Evolutionary conservation across 208 protist species (phyloP).

Genomic region (Leishmania tarentolae): DNA sequence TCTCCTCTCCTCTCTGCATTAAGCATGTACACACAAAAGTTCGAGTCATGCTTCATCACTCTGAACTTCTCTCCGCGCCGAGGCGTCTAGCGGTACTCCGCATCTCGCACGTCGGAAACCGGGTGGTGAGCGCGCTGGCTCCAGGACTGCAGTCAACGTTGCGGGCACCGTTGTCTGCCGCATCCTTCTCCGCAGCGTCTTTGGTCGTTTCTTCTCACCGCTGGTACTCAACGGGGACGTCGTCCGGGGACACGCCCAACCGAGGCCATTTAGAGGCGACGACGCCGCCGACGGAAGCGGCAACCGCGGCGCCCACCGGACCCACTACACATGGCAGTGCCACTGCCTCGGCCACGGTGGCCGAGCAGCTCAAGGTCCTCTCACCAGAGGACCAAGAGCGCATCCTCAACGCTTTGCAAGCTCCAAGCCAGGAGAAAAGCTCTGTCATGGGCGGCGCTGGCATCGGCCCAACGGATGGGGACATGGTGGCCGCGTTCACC

Average conservation of each 20-base stretch:
- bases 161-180: neutral
- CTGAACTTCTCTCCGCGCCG: neutral
- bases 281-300: neutral
- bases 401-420: constrained; percentile 58
- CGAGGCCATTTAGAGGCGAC: neutral
- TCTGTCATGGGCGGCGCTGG: constrained; percentile 82
- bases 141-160: neutral
- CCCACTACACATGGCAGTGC: constrained; percentile 4
- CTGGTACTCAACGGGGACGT: constrained; percentile 2
- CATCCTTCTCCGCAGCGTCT: neutral
- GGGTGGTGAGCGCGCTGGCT: neutral
- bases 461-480: constrained; percentile 71
- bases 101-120: neutral
- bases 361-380: constrained; percentile 46
- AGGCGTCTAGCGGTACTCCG: neutral
- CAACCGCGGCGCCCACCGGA: neutral
- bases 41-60: constrained; percentile 12
- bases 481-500: constrained; percentile 91
- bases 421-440: constrained; percentile 45
- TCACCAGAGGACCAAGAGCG: constrained; percentile 61
- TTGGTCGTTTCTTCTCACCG: neutral
- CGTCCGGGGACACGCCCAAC: neutral
- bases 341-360: constrained; percentile 17
- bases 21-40: neutral
- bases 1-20: neutral